phyloP scores from a whole-genome alignment of 2,329 filamentous ascomycete genomes.

The Exophiala calicioides region DNA sequence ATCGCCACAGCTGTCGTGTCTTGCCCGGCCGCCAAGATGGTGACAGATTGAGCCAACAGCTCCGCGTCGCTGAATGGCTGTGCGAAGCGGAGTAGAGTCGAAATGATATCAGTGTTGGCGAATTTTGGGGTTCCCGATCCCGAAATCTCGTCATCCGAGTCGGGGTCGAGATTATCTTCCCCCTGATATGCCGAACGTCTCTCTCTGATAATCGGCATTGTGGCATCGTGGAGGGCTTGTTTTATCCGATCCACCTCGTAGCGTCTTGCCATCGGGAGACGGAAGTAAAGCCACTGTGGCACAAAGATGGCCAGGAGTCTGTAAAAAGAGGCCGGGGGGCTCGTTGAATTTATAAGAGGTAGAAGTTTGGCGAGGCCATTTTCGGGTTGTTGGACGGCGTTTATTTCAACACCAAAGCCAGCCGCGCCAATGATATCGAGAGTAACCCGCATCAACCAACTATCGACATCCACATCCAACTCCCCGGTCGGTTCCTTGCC shows the following conservation, averaged over 20 bases:
- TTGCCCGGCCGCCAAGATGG: conserved; percentile 71
- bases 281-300: conserved; percentile 15
- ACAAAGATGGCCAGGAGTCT: conserved; percentile 12
- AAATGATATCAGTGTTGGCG: conserved; percentile 12
- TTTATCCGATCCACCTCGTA: conserved; percentile 12
- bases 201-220: conserved; percentile 10
- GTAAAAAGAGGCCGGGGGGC: conserved; percentile 6
- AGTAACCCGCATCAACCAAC: conserved; percentile 62
- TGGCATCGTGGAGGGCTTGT: conserved; percentile 9
- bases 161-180: neutral
- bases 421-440: conserved; percentile 69
- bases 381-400: conserved; percentile 61
- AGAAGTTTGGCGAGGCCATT: conserved; percentile 50
- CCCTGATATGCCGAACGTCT: conserved; percentile 3
- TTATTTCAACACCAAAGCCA: conserved; percentile 70
- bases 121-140: neutral
- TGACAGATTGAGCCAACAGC: conserved; percentile 86
- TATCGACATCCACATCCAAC: conserved; percentile 52
- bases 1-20: conserved; percentile 34
- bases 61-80: conserved; percentile 68
- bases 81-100: conserved; percentile 10
- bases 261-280: conserved; percentile 13
- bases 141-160: conserved; percentile 2
- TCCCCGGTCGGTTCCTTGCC: neutral
- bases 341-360: conserved; percentile 12